Percentiles rank a stretch among this genome's conserved stretches.
These are phyloP conservation scores for Eucalyptus regnans DNA, from an alignment of 345 rosid genomes.

Conservation along the genomic window DNA sequence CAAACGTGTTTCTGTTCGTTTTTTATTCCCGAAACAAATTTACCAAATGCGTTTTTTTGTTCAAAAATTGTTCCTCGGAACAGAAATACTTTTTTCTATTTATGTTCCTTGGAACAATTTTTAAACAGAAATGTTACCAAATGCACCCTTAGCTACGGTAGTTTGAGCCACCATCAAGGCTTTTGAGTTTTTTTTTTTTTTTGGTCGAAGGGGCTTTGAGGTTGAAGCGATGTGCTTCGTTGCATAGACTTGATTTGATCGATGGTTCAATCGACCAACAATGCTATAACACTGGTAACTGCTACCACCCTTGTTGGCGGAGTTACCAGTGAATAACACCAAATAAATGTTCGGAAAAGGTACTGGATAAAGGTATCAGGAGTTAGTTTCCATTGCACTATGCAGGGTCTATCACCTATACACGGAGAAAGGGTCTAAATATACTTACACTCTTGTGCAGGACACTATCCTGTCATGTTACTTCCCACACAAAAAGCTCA, in stretches of 20 bases:
- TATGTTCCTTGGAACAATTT: no score
- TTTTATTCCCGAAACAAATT: no score
- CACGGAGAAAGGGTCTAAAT: background rate
- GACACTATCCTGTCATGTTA: background rate
- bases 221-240: background rate
- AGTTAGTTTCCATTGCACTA: background rate
- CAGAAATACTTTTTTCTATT: no score
- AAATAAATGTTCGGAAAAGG: background rate
- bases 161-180: background rate
- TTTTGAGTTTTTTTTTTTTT: fast-evolving
- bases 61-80: no score
- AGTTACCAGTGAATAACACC: background rate
- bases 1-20: no score
- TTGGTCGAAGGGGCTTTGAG: background rate
- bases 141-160: background rate
- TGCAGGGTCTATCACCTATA: background rate
- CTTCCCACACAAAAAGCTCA: background rate
- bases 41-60: no score
- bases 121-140: no score
- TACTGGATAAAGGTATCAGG: background rate
- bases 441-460: background rate
- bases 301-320: background rate
- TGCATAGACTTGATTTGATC: background rate
- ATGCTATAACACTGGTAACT: background rate
- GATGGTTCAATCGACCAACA: background rate